Evolutionary conservation across 257 asterid species (phyloP), one percentile per base, ranked within the genome.

Genomic region (Rubia yunnanensis): DNA sequence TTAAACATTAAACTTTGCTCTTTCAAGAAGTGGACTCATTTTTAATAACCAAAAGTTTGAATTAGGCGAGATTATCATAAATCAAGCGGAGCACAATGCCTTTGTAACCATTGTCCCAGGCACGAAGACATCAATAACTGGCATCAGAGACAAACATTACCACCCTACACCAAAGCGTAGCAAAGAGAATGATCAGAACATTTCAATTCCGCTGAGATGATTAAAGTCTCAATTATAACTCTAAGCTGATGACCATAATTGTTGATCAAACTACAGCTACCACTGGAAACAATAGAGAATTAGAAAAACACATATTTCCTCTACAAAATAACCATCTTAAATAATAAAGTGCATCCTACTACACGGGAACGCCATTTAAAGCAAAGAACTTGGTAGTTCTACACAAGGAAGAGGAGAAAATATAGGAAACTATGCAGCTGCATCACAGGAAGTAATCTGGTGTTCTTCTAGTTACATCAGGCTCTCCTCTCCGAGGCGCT

Each of bases 401-500:
- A 63, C 68, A 27, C 68, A 61, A 14, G 17, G 31, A 60, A 41
- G 24, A 49, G 56, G n/a, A 63, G 55, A 56, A 64, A 55, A 22
- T 63, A 35, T 22, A 30, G 61, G 31, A 34, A 54, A 62, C 44
- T 58, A 50, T 60, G 60, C 70, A 55, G 70, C 74, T 52, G 65
- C 76, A 72, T 88, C 82, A 88, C 60, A 88, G 81, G 72, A 88
- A 88, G 81, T 88, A 88, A 78, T 88, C 96, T 26, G 96, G 96
- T 65, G 91, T 86, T 74, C 96, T 82, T 79, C 96, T 84, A 69
- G 94, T 88, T 56, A 88, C 96, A 81, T 85, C 91, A 70, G 94
- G 96, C 70, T 86, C 96, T 22, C 94, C 96, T 20, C 96, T 80
- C 66, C 91, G 84, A 14, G 96, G 94, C 70, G 94, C 96, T 70